These are phyloP conservation scores for Pichia sp. DNA, from an alignment of 1,139 yeast genomes.

Conservation along the genomic window DNA sequence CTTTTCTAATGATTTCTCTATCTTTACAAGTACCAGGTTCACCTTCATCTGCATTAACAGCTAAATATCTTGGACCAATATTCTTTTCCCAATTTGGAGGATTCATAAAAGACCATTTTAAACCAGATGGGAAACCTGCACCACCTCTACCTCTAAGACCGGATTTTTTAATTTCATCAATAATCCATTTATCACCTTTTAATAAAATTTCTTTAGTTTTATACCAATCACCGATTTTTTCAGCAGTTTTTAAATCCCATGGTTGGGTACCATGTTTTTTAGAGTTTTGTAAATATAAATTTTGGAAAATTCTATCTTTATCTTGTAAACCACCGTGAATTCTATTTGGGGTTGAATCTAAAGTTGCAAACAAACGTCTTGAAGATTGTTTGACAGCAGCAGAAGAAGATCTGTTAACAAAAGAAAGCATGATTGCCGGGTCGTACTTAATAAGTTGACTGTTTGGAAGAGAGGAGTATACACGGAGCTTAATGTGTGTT, in stretches of 20 bases:
- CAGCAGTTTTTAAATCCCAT: constrained; percentile 64
- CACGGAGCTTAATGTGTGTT: no score
- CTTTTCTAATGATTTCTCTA: constrained; percentile 82
- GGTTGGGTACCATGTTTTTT: constrained; percentile 51
- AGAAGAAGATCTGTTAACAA: constrained; percentile 6
- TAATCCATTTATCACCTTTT: constrained; percentile 85
- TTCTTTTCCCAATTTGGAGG: constrained; percentile 94
- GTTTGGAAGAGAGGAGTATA: no score
- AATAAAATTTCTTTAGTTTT: constrained; percentile 78
- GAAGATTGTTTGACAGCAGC: background rate
- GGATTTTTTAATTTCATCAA: constrained; percentile 75
- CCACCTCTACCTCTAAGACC: constrained; percentile 91
- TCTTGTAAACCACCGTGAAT: constrained; percentile 72
- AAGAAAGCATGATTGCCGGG: constrained; percentile 14
- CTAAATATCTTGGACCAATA: constrained; percentile 76
- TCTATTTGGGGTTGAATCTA: constrained; percentile 43
- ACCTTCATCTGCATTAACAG: constrained; percentile 89
- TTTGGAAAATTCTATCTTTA: constrained; percentile 81
- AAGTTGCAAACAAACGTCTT: constrained; percentile 25
- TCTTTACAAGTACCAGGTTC: constrained; percentile 93
- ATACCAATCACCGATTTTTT: constrained; percentile 84
- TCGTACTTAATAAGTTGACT: no score
- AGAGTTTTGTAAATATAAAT: constrained; percentile 44
- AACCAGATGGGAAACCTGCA: constrained; percentile 87
- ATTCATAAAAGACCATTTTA: constrained; percentile 90